phyloP scores from a whole-genome alignment of 768 basidiomycete species.

The Auricularia auricula-judae region DNA sequence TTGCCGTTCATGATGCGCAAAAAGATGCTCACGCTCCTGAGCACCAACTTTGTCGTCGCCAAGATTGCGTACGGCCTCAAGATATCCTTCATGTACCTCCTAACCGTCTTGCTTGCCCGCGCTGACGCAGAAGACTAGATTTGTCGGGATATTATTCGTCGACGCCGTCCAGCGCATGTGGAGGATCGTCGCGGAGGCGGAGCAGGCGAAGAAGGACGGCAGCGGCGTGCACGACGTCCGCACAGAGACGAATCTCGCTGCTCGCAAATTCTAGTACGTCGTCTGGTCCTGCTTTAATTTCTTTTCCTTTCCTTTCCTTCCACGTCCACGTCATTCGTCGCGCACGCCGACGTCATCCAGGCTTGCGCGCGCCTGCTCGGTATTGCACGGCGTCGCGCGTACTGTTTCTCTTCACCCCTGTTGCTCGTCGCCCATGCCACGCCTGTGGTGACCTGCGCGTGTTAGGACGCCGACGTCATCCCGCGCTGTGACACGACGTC shows the following conservation, averaged over 20 bases:
- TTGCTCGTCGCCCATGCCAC: too few relatives aligned
- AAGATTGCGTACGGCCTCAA: conserved; percentile 87
- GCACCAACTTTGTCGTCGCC: conserved; percentile 57
- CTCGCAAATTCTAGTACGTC: conserved; percentile 85
- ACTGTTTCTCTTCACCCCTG: too few relatives aligned
- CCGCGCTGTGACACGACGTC: too few relatives aligned
- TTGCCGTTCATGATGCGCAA: conserved; percentile 70
- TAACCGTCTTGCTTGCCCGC: neutral
- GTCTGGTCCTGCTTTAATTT: neutral
- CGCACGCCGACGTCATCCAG: too few relatives aligned
- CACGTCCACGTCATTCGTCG: too few relatives aligned
- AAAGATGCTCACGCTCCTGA: conserved; percentile 58
- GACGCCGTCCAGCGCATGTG: conserved; percentile 93
- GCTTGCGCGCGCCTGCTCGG: too few relatives aligned
- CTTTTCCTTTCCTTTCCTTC: too few relatives aligned
- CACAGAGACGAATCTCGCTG: conserved; percentile 80
- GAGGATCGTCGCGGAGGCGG: conserved; percentile 61
- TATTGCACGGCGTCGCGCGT: too few relatives aligned
- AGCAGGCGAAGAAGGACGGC: conserved; percentile 48
- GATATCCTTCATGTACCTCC: conserved; percentile 80
- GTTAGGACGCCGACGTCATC: too few relatives aligned
- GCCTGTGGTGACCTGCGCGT: too few relatives aligned
- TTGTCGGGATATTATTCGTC: conserved; percentile 76
- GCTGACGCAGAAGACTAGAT: conserved; percentile 25
- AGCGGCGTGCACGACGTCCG: conserved; percentile 46